These are phyloP conservation scores for Novymonas esmeraldas DNA, from an alignment of 208 protist genomes.

Conservation along the genomic window DNA sequence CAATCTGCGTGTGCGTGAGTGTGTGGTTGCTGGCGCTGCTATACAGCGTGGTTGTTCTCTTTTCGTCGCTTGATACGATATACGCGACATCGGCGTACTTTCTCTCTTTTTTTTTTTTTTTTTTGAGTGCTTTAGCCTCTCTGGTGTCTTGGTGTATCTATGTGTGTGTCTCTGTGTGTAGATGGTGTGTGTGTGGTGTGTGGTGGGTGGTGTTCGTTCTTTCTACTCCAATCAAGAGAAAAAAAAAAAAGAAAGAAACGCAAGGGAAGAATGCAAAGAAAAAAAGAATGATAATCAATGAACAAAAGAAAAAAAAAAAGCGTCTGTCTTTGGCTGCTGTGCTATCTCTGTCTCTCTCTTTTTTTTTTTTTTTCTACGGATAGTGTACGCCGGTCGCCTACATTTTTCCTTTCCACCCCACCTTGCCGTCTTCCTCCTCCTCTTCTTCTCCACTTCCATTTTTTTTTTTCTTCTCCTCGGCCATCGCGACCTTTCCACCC, in stretches of 20 bases:
- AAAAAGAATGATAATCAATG: too few relatives aligned
- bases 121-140: too few relatives aligned
- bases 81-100: not conserved
- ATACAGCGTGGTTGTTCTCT: not conserved
- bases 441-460: not conserved
- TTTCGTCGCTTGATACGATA: not conserved
- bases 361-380: not conserved
- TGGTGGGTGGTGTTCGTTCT: not conserved
- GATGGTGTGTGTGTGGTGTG: not conserved
- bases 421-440: not conserved
- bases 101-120: not conserved
- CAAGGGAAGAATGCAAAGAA: too few relatives aligned
- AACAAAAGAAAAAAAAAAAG: not conserved
- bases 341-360: not conserved
- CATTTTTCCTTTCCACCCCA: not conserved
- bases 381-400: too few relatives aligned
- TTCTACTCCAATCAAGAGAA: too few relatives aligned
- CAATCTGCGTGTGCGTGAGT: not conserved
- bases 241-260: too few relatives aligned
- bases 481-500: too few relatives aligned
- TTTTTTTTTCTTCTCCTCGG: not conserved
- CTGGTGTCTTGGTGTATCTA: not conserved
- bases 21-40: not conserved
- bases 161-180: not conserved
- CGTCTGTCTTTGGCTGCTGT: not conserved